Base-by-base conservation (phyloP, 345 rosid genomes). In the Linum trigynum region DNA sequence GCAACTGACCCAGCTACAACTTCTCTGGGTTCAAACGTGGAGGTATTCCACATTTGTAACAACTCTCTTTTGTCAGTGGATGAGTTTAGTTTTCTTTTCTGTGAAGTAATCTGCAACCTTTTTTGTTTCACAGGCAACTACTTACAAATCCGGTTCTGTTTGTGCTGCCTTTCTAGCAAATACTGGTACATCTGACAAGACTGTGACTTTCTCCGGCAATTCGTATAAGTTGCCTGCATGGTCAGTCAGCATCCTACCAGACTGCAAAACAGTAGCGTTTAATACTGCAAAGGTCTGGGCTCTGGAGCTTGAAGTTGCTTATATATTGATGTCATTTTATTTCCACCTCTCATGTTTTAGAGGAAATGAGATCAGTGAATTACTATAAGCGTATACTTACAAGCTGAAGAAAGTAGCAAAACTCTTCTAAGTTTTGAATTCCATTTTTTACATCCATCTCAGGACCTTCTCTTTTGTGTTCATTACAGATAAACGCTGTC, bases 231-330 rank as follows among this genome's bases (percentile, higher is more conserved):
- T 92, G 79, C 98, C 98, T 56, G 90, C 86, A 5, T 92, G 98
- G 98, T 90, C 98, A 8, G 98, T 92, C 64, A 92, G 97, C 86
- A 88, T 92, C 79, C 81, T 92, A 61, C 98, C 98, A 12, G 96
- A 92, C 78, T 90, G 98, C 89, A 88, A 86, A 70, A 92, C 77
- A 56, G 97, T 86, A 5, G 98, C 69, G 55, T 74, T 92, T 53
- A 92, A 92, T 69, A 90, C 97, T 9, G 97, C 98, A 57, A 90
- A 92, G 98, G 98, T 92, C 41, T 61, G 82, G 82, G 69, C 71
- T 67, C 43, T 1, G 66, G 61, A 57, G 16, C 66, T 60, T 45
- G 67, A 43, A 23, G 4, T 14, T 42, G 41, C 61, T 36, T 35
- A 17, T 41, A 14, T 62, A 48, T 37, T 61, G 17, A 38, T 37